Evolutionary conservation across 345 rosid genomes (phyloP).

Genomic region (Citrus mangshanensis): DNA sequence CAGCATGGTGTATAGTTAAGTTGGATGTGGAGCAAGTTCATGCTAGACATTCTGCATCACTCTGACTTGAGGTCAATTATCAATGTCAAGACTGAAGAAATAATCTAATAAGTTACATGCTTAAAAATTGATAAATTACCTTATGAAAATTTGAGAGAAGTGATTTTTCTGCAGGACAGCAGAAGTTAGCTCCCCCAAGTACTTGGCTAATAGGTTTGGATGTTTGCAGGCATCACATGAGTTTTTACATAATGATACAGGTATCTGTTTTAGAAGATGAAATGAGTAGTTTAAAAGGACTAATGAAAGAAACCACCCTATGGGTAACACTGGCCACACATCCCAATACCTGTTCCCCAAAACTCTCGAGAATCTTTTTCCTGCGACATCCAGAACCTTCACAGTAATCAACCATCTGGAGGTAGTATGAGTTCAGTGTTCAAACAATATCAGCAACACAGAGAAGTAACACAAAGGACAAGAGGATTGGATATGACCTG

Average conservation of each 20-base stretch:
- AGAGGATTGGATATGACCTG: conserved; percentile 43
- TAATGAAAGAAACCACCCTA: neutral
- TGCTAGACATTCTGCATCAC: neutral
- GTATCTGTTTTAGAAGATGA: conserved; percentile 38
- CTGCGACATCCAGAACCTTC: conserved; percentile 93
- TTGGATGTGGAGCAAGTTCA: neutral
- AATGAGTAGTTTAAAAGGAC: conserved; percentile 1
- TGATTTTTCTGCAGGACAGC: conserved; percentile 48
- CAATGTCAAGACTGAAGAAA: neutral
- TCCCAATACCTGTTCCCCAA: conserved; percentile 81
- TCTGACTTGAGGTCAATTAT: conserved; percentile 1
- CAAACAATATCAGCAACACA: conserved; percentile 14
- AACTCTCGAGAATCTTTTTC: conserved; percentile 80
- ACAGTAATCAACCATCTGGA: conserved; percentile 84
- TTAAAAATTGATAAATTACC: conserved; percentile 41
- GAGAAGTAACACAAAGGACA: conserved; percentile 1
- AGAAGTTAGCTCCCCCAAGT: conserved; percentile 64
- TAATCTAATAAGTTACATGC: neutral
- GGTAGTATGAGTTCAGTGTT: conserved; percentile 9
- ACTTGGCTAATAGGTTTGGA: conserved; percentile 56
- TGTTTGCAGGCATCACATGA: conserved; percentile 89
- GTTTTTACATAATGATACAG: conserved; percentile 58
- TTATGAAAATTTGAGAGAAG: conserved; percentile 49
- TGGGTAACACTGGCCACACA: neutral
- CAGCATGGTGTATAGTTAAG: neutral